Evolutionary conservation across 495 filamentous ascomycete genomes (phyloP).

Genomic region (Podospora sp.): DNA sequence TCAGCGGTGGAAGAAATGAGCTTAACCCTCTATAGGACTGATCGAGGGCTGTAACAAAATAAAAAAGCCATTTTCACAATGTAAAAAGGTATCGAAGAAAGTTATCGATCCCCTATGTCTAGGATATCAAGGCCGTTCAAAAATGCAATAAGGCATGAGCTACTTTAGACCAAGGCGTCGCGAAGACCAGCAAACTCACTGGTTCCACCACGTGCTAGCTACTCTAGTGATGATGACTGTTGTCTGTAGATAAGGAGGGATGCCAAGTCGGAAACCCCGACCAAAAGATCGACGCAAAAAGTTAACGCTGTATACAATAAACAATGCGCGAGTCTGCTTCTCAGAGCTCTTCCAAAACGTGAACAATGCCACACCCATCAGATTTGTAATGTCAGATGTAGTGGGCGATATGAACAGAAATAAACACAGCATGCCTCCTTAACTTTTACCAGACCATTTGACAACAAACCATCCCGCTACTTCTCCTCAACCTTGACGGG

Average conservation of each 20-base stretch:
- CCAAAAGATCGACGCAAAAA: background rate
- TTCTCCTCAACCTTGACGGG: constrained; percentile 37
- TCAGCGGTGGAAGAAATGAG: no score
- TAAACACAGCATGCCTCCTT: background rate
- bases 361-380: background rate
- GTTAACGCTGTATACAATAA: background rate
- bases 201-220: no score
- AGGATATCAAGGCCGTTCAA: no score
- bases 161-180: no score
- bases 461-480: constrained; percentile 4
- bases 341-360: background rate
- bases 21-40: no score
- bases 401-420: background rate
- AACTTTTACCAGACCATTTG: background rate
- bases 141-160: no score
- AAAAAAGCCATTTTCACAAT: no score
- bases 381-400: background rate
- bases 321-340: background rate
- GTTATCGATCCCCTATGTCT: no score
- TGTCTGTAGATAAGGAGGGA: background rate
- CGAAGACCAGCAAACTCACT: no score
- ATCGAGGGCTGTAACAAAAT: no score
- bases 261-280: background rate
- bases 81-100: no score
- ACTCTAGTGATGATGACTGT: background rate